Evolutionary conservation across 2,329 filamentous ascomycete species (phyloP).

Genomic region (Pseudogymnoascus sp.): DNA sequence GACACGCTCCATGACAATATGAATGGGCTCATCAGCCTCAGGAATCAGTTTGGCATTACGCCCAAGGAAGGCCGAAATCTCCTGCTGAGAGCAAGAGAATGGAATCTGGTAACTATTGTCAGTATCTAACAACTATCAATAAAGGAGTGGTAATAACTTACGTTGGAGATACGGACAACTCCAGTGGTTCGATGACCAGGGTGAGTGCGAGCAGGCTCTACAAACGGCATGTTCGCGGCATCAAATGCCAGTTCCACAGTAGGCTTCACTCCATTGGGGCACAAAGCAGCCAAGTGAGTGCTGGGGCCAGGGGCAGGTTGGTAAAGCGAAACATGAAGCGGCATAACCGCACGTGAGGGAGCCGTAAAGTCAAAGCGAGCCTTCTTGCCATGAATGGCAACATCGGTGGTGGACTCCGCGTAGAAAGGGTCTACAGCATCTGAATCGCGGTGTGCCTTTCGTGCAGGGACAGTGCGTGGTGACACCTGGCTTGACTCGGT

Average conservation of each 20-base stretch:
- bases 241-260: conserved; percentile 23
- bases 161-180: conserved; percentile 31
- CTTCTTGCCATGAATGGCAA: not conserved
- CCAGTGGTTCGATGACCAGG: conserved; percentile 22
- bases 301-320: not conserved
- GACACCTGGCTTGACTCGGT: not conserved
- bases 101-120: conserved; percentile 40
- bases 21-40: conserved; percentile 47
- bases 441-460: not conserved
- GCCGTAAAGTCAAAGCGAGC: not conserved
- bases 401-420: not conserved
- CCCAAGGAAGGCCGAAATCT: conserved; percentile 52
- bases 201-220: conserved; percentile 26
- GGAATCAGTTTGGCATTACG: conserved; percentile 48
- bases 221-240: conserved; percentile 27
- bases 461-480: not conserved
- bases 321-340: not conserved
- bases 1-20: conserved; percentile 57
- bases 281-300: not conserved
- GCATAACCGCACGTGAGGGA: not conserved
- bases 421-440: not conserved
- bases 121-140: conserved; percentile 9
- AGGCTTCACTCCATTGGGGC: conserved; percentile 14
- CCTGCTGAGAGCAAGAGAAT: conserved; percentile 43
- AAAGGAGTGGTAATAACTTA: conserved; percentile 20